phyloP scores from a whole-genome alignment of 441 rosid genomes.

The Daphne laureola region DNA sequence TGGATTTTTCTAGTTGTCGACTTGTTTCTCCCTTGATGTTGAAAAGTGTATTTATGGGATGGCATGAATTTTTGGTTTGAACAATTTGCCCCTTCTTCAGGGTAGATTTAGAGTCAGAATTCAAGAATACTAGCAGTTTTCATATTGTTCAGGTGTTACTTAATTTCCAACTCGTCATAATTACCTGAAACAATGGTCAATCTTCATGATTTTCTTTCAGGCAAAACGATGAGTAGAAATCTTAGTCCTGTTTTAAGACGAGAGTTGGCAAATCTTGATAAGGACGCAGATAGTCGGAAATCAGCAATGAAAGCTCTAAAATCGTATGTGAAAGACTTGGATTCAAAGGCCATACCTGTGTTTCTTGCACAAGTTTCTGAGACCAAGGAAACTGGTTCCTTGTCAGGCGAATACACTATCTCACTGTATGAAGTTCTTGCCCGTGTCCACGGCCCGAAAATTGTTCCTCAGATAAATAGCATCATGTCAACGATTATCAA shows the following conservation, averaged over 20 bases:
- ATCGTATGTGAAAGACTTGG: slow-evolving; percentile 70
- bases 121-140: no score
- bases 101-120: no score
- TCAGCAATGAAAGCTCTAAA: slow-evolving; percentile 86
- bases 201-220: slow-evolving; percentile 25
- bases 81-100: no score
- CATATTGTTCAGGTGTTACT: no score
- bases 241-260: slow-evolving; percentile 55
- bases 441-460: slow-evolving; percentile 77
- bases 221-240: slow-evolving; percentile 45
- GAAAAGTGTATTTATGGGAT: no score
- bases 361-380: slow-evolving; percentile 87
- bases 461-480: slow-evolving; percentile 72
- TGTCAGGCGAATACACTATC: slow-evolving; percentile 84
- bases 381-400: slow-evolving; percentile 71
- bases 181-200: slow-evolving; percentile 4
- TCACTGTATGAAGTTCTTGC: slow-evolving; percentile 90
- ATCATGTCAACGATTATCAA: slow-evolving; percentile 64
- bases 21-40: no score
- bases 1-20: no score
- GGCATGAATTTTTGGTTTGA: no score
- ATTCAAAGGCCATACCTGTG: slow-evolving; percentile 71
- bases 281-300: slow-evolving; percentile 76
- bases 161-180: no score
- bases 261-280: slow-evolving; percentile 78